Evolutionary conservation across 805 yeast species (phyloP).

Genomic region (Phaffomyces antillensis): DNA sequence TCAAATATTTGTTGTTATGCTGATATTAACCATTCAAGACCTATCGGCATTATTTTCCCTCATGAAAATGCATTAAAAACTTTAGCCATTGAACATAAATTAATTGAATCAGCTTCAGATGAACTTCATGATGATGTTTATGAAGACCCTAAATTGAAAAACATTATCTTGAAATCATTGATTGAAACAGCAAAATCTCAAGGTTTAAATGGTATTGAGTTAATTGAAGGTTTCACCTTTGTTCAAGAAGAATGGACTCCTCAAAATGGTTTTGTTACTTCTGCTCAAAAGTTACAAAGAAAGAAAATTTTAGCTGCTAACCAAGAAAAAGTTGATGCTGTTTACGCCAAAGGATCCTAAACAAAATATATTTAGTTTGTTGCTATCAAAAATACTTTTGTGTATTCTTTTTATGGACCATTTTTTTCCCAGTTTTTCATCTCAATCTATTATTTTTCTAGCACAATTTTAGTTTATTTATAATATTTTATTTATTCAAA

Average conservation of each 20-base stretch:
- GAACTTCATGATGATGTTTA: constrained; percentile 36
- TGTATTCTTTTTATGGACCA: not conserved
- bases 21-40: constrained; percentile 80
- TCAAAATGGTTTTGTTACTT: constrained; percentile 85
- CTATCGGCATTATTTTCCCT: constrained; percentile 86
- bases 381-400: not conserved
- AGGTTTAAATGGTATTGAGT: constrained; percentile 82
- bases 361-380: not conserved
- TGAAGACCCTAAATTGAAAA: constrained; percentile 47
- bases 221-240: constrained; percentile 69
- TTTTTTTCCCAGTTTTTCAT: not conserved
- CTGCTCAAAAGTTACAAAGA: constrained; percentile 95
- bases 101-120: constrained; percentile 36
- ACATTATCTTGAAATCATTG: constrained; percentile 50
- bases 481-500: too few relatives aligned
- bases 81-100: constrained; percentile 50
- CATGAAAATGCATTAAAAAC: constrained; percentile 57
- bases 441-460: too few relatives aligned
- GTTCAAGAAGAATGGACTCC: constrained; percentile 97
- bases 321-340: constrained; percentile 56
- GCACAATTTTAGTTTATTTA: too few relatives aligned
- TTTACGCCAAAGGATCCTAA: constrained; percentile 32
- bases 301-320: constrained; percentile 73
- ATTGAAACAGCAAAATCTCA: constrained; percentile 70
- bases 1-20: constrained; percentile 89